Base-by-base conservation (phyloP, 1,284 basidiomycete species). In the Puccinia brachypodii region DNA sequence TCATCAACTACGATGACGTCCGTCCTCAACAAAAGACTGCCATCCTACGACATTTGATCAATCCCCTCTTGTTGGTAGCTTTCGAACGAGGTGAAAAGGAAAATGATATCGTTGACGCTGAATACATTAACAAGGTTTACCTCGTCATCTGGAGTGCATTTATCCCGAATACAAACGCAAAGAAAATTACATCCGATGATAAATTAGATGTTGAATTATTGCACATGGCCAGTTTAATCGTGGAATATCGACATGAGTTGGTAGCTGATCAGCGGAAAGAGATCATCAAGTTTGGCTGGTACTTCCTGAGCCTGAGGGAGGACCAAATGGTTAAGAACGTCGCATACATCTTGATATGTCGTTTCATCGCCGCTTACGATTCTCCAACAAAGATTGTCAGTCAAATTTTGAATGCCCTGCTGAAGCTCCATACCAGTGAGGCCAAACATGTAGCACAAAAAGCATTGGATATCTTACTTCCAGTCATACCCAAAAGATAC, bases 251-350 rank as follows among this genome's bases (percentile, higher is more conserved):
- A 84, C 90, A 92, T 0, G 88, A 91, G 38, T 88, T 94, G 40
- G 89, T 98, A 64, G 91, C 91, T 82, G 92, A 94, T 75, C 91
- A 91, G 58, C 92, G 94, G 87, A 98, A 96, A 87, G 95, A 97
- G 84, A 92, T 98, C 83, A 96, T 99, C 89, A 95, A 94, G 86
- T 94, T 94, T 82, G 94, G 95, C 16, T 98, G 95, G 95, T 90
- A 92, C 85, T 94, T 93, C 84, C 93, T 97, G 84, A 91, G 90
- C 38, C 85, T 85, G 9, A 91, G 90, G 78, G 94, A 96, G 66
- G 96, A 98, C 86, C 90, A 92, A 2, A 92, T 96, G 7, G 94
- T 98, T 85, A 97, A 96, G 87, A 95, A 98, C 86, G 94, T 94
- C 33, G 94, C 95, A 0, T 96, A 96, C 86, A 90, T 98, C 40